A percentile compares a stretch with the other conserved stretches of the same genome.
phyloP scores from a whole-genome alignment of 495 filamentous ascomycete species.

The Lophium mytilinum region DNA sequence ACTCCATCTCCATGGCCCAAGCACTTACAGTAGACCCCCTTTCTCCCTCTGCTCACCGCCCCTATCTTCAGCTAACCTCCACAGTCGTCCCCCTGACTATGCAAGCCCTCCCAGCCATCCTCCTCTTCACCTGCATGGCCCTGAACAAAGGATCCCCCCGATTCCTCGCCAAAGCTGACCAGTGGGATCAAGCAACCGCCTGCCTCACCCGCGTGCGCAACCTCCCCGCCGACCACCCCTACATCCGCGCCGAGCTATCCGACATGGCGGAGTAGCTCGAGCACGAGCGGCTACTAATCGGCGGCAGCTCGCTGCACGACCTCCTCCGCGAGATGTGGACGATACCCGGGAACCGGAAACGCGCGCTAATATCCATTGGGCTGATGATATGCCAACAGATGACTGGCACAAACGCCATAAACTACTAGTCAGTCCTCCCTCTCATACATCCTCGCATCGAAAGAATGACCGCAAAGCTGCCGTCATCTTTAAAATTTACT shows the following conservation, averaged over 20 bases:
- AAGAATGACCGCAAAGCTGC: slow-evolving; percentile 43
- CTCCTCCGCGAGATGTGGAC: slow-evolving; percentile 65
- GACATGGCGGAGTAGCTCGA: slow-evolving; percentile 65
- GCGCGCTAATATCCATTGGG: slow-evolving; percentile 49
- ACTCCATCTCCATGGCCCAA: slow-evolving; percentile 42
- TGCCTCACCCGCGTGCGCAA: slow-evolving; percentile 48
- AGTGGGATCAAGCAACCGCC: slow-evolving; percentile 56
- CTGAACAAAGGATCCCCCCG: slow-evolving; percentile 62
- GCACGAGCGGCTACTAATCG: slow-evolving; percentile 54
- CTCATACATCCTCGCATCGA: not conserved
- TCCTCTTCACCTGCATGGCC: slow-evolving; percentile 50
- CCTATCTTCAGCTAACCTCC: not conserved
- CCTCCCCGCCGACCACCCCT: slow-evolving; percentile 49
- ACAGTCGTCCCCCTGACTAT: slow-evolving; percentile 55
- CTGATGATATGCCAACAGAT: slow-evolving; percentile 69
- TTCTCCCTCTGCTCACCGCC: not conserved
- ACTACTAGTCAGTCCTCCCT: slow-evolving; percentile 30
- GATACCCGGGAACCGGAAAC: slow-evolving; percentile 56
- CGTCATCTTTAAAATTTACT: too few species aligned
- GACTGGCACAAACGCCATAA: slow-evolving; percentile 58
- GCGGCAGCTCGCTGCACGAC: slow-evolving; percentile 54
- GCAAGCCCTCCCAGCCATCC: slow-evolving; percentile 56
- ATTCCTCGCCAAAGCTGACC: slow-evolving; percentile 60
- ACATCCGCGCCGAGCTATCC: slow-evolving; percentile 56
- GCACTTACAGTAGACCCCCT: slow-evolving; percentile 40